Conservation (phyloP, 345 rosid species). For the Geranium brycei region DNA sequence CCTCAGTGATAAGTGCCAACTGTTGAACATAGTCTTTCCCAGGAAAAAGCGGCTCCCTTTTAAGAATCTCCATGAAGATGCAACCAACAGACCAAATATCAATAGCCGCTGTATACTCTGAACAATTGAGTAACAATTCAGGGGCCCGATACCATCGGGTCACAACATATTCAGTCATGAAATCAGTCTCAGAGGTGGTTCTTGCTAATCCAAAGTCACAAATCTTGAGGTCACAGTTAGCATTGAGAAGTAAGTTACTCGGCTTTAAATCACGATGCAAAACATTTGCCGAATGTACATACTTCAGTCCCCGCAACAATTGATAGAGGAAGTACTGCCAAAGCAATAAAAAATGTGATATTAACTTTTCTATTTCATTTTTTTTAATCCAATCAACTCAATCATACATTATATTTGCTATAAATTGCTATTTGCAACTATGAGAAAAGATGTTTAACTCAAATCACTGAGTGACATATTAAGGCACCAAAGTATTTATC, state of each 20-base stretch:
- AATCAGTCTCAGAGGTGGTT: constrained; percentile 71
- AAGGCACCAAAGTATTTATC: background rate
- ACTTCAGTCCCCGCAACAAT: constrained; percentile 62
- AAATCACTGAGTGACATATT: background rate
- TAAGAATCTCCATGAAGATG: constrained; percentile 67
- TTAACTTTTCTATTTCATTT: background rate
- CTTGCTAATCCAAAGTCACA: constrained; percentile 89
- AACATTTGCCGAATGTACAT: constrained; percentile 50
- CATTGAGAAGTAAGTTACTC: constrained; percentile 53
- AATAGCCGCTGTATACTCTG: constrained; percentile 57
- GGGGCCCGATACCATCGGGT: constrained; percentile 49
- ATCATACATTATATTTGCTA: background rate
- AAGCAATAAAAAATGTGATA: constrained; percentile 5
- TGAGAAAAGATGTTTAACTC: background rate
- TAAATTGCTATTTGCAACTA: background rate
- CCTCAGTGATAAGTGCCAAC: constrained; percentile 69
- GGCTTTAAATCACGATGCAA: constrained; percentile 85
- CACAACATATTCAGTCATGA: constrained; percentile 67
- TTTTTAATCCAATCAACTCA: background rate
- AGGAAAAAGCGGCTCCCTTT: constrained; percentile 65
- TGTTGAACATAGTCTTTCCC: constrained; percentile 91
- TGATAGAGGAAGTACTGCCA: constrained; percentile 76
- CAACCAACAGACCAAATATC: constrained; percentile 97
- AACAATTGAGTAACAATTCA: constrained; percentile 40
- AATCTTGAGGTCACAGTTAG: constrained; percentile 46